Evolutionary conservation across 1,284 basidiomycete genomes (phyloP), one percentile per base, ranked within the genome.

Genomic region (Lignosus rhinocerotis): DNA sequence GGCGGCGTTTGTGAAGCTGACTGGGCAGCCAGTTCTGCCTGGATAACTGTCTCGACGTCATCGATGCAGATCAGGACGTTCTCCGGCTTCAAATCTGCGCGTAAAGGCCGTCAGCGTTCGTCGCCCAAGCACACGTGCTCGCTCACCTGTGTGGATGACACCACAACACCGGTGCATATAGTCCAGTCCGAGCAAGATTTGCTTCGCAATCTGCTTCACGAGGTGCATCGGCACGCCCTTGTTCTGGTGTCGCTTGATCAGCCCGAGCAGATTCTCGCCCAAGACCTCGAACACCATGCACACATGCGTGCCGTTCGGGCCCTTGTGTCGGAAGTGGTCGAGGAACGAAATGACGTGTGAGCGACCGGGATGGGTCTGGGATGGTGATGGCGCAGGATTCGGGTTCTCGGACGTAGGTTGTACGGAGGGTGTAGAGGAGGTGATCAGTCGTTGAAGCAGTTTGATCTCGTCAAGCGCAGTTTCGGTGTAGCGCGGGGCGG

Each of bases 221-320:
- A 99, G 83, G 61, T 84, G 88, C 78, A 95, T 92, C 3, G 97
- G 96, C 1, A 99, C 95, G 62, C 97, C 96, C 67, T 94, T 93
- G 74, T 90, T 91, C 76, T 92, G 89, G 77, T 98, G 94, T 19
- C 96, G 87, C 76, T 97, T 98, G 83, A 98, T 98, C 67, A 99
- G 84, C 2, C 96, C 96, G 0, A 99, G 85, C n/a, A 99, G 79
- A 72, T 98, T 98, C 78, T 99, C 97, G 57, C 97, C 96, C 10
- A 99, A 84, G 36, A 99, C 97, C 76, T 99, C 96, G 71, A 98
- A 98, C 16, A 99, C 96, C 96, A 99, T 99, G 83, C 97, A 99
- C 63, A 99, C 93, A 76, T 99, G 96, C 17, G 87, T 91, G 49
- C 96, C 96, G 73, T 99, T 98, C 14, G 96, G 96, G 0, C 96